phyloP scores from a whole-genome alignment of 2,329 filamentous ascomycete species.

The Arthrobotrys conoides region DNA sequence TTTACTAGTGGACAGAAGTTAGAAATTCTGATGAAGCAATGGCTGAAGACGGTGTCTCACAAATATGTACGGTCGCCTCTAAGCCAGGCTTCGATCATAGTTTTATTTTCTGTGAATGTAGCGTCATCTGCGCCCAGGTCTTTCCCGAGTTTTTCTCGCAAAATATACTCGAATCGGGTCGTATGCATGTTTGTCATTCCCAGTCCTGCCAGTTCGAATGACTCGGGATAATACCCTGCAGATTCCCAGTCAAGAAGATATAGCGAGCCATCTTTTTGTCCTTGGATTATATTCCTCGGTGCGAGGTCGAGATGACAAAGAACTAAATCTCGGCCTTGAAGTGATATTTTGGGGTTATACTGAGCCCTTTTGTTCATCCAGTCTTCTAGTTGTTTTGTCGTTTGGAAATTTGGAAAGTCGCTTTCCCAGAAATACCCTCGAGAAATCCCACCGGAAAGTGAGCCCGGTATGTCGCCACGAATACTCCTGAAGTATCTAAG shows the following conservation, averaged over 20 bases:
- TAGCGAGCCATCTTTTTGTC: neutral
- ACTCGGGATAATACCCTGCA: constrained; percentile 20
- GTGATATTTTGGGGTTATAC: neutral
- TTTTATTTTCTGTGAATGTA: too few relatives aligned
- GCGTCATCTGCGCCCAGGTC: too few relatives aligned
- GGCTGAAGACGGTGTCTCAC: too few relatives aligned
- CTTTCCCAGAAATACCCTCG: too few relatives aligned
- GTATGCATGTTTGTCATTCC: neutral
- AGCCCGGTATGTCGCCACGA: neutral
- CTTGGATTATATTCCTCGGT: constrained; percentile 15
- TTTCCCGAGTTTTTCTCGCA: neutral
- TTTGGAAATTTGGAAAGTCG: neutral
- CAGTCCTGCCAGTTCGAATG: neutral
- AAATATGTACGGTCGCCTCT: too few relatives aligned
- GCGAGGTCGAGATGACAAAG: constrained; percentile 14
- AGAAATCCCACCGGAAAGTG: too few relatives aligned
- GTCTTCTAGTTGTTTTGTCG: neutral
- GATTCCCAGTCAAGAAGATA: constrained; percentile 22
- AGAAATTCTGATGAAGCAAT: too few relatives aligned
- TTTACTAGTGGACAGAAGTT: too few relatives aligned
- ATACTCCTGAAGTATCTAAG: neutral
- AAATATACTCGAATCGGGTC: neutral
- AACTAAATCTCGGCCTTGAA: constrained; percentile 11
- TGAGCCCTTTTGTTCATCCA: neutral
- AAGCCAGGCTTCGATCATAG: too few relatives aligned